Base-by-base conservation (phyloP, 2,329 filamentous ascomycete genomes). In the Exophiala bonariae region DNA sequence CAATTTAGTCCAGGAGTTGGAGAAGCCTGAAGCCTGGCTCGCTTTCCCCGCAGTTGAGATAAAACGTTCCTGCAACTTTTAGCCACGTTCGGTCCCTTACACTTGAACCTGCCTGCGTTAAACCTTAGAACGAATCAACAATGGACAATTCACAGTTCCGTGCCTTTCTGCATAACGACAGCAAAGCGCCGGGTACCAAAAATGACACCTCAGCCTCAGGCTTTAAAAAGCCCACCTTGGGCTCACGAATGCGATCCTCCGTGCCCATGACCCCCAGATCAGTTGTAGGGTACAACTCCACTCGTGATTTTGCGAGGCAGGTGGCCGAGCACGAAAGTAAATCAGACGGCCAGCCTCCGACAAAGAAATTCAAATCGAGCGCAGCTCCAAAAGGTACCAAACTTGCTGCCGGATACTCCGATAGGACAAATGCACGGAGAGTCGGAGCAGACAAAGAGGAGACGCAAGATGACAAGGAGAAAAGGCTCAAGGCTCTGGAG, bases 71-170 rank as follows among this genome's bases (percentile, higher is more conserved):
- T n/a, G n/a, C n/a, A n/a, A n/a, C n/a, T n/a, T n/a, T n/a, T n/a
- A n/a, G n/a, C n/a, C n/a, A n/a, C n/a, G n/a, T n/a, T n/a, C n/a
- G n/a, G n/a, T n/a, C n/a, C n/a, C n/a, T n/a, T n/a, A n/a, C n/a
- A n/a, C n/a, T n/a, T n/a, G n/a, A n/a, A n/a, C n/a, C n/a, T n/a
- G n/a, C n/a, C n/a, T n/a, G n/a, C n/a, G n/a, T n/a, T n/a, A n/a
- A n/a, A n/a, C n/a, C n/a, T n/a, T n/a, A n/a, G n/a, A n/a, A n/a
- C n/a, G n/a, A n/a, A 19, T 13, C n/a, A 7, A 22, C 19, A 49
- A 97, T 99, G 93, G 95, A 97, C 67, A 97, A 97, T 76, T 82
- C 90, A 34, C 89, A 96, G 61, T 99, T 99, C 63, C 86, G 93
- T 44, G 86, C 86, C 55, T 79, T 97, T 5, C 69, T 96, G 17